Conservation (phyloP, 805 yeast genomes). For the Candida saitoana region DNA sequence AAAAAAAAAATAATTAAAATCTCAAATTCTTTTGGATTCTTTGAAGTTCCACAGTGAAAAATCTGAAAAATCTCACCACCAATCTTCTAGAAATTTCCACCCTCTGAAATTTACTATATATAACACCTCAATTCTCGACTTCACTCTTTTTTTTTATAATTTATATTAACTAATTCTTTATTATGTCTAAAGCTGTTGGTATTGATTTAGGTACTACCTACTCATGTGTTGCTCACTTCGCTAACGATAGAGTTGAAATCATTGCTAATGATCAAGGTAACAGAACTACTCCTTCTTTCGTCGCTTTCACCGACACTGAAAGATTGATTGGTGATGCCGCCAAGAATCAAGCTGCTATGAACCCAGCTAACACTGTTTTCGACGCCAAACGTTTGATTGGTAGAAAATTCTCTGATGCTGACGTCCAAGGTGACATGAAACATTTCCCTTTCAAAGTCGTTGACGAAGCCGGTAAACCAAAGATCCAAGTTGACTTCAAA, state of each 20-base stretch:
- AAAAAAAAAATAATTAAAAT: constrained; percentile 19
- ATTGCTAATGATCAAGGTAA: constrained; percentile 98
- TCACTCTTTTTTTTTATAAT: not conserved
- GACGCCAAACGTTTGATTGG: constrained; percentile 94
- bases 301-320: constrained; percentile 91
- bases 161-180: no score
- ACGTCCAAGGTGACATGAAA: constrained; percentile 56
- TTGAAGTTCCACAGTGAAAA: not conserved
- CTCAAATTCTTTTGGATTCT: not conserved
- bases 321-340: constrained; percentile 97
- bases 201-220: constrained; percentile 94
- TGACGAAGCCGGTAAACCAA: constrained; percentile 73
- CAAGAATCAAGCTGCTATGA: constrained; percentile 95
- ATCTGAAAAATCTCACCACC: not conserved
- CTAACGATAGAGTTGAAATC: constrained; percentile 90
- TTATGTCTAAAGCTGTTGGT: constrained; percentile 64
- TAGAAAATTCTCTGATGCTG: constrained; percentile 78
- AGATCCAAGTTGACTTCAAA: constrained; percentile 77
- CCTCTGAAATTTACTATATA: not conserved
- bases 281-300: constrained; percentile 96
- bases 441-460: constrained; percentile 84
- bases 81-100: not conserved
- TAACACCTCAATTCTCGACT: no score
- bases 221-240: constrained; percentile 94
- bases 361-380: constrained; percentile 88